Conservation (phyloP, 805 yeast genomes). For the Candida oleophila region DNA sequence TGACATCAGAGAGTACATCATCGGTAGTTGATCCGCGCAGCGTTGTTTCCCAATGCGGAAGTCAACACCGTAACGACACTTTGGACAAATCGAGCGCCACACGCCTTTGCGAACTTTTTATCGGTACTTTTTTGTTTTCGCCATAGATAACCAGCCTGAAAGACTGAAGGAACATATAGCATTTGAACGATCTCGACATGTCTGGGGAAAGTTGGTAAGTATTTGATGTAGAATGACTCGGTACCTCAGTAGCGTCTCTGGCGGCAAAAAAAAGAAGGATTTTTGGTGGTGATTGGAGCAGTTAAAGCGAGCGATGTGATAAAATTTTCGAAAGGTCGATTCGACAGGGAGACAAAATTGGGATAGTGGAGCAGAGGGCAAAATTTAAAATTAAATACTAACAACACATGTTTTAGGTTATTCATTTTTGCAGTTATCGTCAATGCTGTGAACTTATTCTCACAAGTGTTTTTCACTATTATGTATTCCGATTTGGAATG, state of each 20-base stretch:
- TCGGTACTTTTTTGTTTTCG: neutral
- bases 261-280: too few species aligned
- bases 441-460: conserved; percentile 84
- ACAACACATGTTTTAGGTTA: conserved; percentile 34
- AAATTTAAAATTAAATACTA: too few species aligned
- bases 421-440: conserved; percentile 77
- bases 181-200: conserved; percentile 22
- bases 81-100: neutral
- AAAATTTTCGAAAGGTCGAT: too few species aligned
- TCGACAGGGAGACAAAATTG: too few species aligned
- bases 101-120: neutral
- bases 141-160: neutral
- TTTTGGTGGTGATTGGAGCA: too few species aligned
- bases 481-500: conserved; percentile 93
- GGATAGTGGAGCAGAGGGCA: too few species aligned
- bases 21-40: too few species aligned
- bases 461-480: conserved; percentile 93
- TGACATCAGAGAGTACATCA: too few species aligned
- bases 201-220: conserved; percentile 51
- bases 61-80: neutral
- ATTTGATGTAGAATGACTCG: too few species aligned
- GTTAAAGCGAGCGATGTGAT: too few species aligned
- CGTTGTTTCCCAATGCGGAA: conserved; percentile 2
- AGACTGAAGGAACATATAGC: neutral
- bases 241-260: too few species aligned